Percentiles rank a stretch among this genome's conserved stretches.
phyloP scores from a whole-genome alignment of 176 grass and related monocot genomes.

The Bothriochloa decipiens region DNA sequence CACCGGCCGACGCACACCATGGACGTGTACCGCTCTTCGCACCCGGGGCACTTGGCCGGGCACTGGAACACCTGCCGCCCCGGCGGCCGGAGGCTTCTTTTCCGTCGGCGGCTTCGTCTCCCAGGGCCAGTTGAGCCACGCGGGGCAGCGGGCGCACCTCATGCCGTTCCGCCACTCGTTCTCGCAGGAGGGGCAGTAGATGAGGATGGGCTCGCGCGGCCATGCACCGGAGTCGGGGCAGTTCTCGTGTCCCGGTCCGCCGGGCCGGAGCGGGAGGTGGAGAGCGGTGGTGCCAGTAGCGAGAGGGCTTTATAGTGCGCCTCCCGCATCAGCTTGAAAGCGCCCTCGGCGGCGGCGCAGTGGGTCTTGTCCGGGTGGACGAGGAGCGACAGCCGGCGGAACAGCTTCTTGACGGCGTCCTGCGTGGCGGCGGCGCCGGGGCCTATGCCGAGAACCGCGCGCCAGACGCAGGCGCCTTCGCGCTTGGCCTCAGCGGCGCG shows the following conservation, averaged over 20 bases:
- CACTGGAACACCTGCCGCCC: slow-evolving; percentile 19
- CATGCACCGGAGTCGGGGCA: no score
- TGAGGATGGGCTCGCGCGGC: background rate
- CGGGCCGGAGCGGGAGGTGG: background rate
- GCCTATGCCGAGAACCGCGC: background rate
- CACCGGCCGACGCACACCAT: background rate
- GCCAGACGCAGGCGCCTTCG: background rate
- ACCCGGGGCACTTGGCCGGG: slow-evolving; percentile 6
- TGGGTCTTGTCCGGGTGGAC: slow-evolving; percentile 39
- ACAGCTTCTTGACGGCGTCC: slow-evolving; percentile 32
- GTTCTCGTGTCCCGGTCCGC: background rate
- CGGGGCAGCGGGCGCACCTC: background rate
- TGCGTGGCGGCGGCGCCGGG: background rate
- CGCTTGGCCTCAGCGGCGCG: background rate
- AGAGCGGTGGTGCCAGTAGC: no score
- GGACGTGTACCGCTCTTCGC: background rate
- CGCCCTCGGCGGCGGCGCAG: slow-evolving; percentile 30
- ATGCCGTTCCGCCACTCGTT: background rate
- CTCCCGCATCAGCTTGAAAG: slow-evolving; percentile 15
- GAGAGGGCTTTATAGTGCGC: background rate
- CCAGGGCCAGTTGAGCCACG: background rate
- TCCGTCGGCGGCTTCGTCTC: slow-evolving; percentile 10
- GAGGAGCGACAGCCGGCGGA: slow-evolving; percentile 20
- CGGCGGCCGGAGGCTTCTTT: slow-evolving; percentile 1
- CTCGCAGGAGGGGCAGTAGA: slow-evolving; percentile 34